phyloP scores from a whole-genome alignment of 2,329 filamentous ascomycete genomes.

The Thielaviopsis ethacetica region DNA sequence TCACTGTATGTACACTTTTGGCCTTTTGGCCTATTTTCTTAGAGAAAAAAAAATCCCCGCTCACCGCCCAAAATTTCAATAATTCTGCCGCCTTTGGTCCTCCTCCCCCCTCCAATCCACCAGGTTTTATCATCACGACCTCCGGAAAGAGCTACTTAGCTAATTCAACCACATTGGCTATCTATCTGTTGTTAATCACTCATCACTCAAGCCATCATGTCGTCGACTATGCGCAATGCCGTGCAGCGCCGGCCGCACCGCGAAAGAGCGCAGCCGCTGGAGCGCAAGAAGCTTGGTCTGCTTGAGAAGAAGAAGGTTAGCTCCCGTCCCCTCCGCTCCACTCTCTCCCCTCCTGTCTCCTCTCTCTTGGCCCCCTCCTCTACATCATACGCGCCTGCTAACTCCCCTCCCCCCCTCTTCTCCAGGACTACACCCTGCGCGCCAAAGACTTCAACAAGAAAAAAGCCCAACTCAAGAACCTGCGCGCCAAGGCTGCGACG shows the following conservation, averaged over 20 bases:
- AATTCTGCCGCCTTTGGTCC: constrained; percentile 19
- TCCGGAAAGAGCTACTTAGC: too few relatives aligned
- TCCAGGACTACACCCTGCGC: constrained; percentile 47
- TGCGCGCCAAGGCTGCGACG: constrained; percentile 44
- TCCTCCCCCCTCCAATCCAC: background rate
- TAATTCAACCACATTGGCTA: too few relatives aligned
- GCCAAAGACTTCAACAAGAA: constrained; percentile 52
- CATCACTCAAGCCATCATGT: too few relatives aligned
- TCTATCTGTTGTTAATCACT: too few relatives aligned
- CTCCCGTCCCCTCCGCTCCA: background rate
- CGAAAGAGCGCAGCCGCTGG: constrained; percentile 74
- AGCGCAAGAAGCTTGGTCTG: constrained; percentile 73
- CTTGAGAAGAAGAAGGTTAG: constrained; percentile 85
- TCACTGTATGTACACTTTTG: background rate
- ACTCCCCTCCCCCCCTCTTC: background rate
- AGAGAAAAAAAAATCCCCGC: too few relatives aligned
- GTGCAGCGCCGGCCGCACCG: constrained; percentile 72
- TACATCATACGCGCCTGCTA: background rate
- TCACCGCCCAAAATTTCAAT: constrained; percentile 24
- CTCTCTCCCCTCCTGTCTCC: background rate
- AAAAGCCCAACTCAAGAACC: constrained; percentile 40
- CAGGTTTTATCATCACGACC: too few relatives aligned
- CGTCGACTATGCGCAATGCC: constrained; percentile 41
- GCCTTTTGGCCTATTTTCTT: background rate
- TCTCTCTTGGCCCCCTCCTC: background rate